Base-by-base conservation (phyloP, 257 asterid genomes). In the Solanum commersonii region DNA sequence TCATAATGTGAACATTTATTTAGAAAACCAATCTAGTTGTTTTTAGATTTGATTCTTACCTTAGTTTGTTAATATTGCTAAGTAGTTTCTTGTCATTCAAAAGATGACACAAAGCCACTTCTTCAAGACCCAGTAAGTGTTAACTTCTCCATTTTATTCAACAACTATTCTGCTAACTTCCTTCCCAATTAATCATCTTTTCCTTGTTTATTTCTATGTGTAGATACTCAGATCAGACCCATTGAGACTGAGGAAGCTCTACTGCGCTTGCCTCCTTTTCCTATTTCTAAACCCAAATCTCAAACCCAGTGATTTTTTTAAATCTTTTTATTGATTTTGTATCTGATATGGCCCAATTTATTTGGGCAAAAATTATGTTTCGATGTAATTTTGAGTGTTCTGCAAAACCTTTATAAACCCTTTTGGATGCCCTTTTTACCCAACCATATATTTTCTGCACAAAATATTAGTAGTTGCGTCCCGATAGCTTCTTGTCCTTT, bases 181-280 rank as follows among this genome's bases (percentile, higher is more conserved):
- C 46, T 74, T 34, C 14, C 29, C 25, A 34, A 34, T 73, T 73
- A 37, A 35, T 8, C 25, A 16, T 29, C 20, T 38, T 46, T 20
- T 2, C 18, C 59, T 22, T 29, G 14, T 40, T 25, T 87, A 12
- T 74, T 42, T 70, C 67, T 83, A 20, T 76, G 20, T 8, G 74
- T 87, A 96, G 98, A 94, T 96, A 70, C 71, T 93, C 85, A 94
- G 98, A 87, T 94, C 99, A 89, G 96, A 96, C 90, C 99, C 98
- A 95, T 94, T 56, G 96, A 94, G 91, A 94, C 97, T 1, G 98
- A 96, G 91, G 98, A 96, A 92, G 96, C 98, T 40, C 93, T 96
- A 71, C 95, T 96, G 73, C 95, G 95, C 5, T 90, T 96, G 93
- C 97, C 98, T 84, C 95, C 96, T 86, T 90, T 95, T 34, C 97